Evolutionary conservation across 2,329 filamentous ascomycete genomes (phyloP), one percentile per base, ranked within the genome.

Genomic region (Phyllachora maydis): DNA sequence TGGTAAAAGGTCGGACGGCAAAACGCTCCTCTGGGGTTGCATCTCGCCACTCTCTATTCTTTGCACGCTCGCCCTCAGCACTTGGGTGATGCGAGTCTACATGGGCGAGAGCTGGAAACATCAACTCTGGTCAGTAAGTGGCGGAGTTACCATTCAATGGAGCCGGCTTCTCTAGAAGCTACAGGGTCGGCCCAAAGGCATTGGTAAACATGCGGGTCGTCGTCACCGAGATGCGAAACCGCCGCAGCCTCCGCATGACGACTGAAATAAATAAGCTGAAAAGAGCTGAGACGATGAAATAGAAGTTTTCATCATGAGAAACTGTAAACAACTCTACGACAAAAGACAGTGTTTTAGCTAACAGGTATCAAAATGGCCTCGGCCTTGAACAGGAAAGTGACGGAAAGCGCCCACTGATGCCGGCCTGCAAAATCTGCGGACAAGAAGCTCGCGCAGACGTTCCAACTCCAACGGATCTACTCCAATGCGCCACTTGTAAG

Each of bases 141-240:
- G 56, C 49, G 48, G 55, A 54, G 53, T 47, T 47, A 54, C 62
- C 60, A 65, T 57, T 56, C 54, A 39, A 36, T 37, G 42, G 50
- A 53, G 45, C 46, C 44, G 44, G 36, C 42, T 32, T 35, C 39
- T 33, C 47, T 29, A 58, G 54, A 45, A 49, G 60, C 63, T 47
- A 57, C 50, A n/a, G n/a, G n/a, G n/a, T n/a, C n/a, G n/a, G 56
- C 58, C 52, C 40, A 40, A 69, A 39, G 39, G 36, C 37, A 28
- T 32, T 38, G 32, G 33, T 27, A 30, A 26, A 36, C 34, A 37
- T 34, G 23, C 4, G 6, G 8, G 8, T 14, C 19, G 12, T 9
- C 14, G 12, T 14, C 20, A 6, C 12, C 4, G 19, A 5, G 13
- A 11, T 14, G 5, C 20, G 15, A 22, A 22, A 13, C 20, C 20